Conservation (phyloP, 345 rosid species). For the Populus euphratica region DNA sequence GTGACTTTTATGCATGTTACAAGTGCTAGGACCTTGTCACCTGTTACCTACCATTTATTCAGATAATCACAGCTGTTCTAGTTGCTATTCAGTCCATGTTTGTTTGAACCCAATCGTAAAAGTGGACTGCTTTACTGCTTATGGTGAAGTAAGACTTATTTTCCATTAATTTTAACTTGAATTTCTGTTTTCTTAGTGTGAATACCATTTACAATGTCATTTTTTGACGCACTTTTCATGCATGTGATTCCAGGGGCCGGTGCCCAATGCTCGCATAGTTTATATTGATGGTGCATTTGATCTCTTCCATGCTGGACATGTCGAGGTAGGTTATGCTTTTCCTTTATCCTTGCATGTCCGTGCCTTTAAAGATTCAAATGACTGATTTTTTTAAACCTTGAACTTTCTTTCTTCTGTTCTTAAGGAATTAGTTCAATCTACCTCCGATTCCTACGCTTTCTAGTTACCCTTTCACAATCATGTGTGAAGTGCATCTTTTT, state of each 20-base stretch:
- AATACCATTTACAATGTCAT: background rate
- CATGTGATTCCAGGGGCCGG: constrained; percentile 53
- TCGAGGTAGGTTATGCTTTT: constrained; percentile 45
- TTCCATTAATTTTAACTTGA: background rate
- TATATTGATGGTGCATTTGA: constrained; percentile 82
- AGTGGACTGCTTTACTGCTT: background rate
- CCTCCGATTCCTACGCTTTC: background rate
- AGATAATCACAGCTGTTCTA: background rate
- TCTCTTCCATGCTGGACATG: constrained; percentile 85
- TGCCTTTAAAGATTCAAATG: background rate
- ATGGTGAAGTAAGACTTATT: background rate
- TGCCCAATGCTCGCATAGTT: constrained; percentile 58
- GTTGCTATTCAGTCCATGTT: background rate
- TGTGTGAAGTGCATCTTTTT: background rate
- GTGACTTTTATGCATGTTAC: background rate
- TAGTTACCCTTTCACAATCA: background rate
- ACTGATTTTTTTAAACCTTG: background rate
- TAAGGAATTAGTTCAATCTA: background rate
- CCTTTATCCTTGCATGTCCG: background rate
- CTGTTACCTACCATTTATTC: background rate
- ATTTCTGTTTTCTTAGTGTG: background rate
- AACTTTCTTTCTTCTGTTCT: background rate
- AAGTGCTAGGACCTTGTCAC: background rate
- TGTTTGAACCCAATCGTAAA: background rate
- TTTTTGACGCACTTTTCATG: background rate